Evolutionary conservation across 805 yeast genomes (phyloP), one percentile per base, ranked within the genome.

Genomic region (Kodamaea restingae): DNA sequence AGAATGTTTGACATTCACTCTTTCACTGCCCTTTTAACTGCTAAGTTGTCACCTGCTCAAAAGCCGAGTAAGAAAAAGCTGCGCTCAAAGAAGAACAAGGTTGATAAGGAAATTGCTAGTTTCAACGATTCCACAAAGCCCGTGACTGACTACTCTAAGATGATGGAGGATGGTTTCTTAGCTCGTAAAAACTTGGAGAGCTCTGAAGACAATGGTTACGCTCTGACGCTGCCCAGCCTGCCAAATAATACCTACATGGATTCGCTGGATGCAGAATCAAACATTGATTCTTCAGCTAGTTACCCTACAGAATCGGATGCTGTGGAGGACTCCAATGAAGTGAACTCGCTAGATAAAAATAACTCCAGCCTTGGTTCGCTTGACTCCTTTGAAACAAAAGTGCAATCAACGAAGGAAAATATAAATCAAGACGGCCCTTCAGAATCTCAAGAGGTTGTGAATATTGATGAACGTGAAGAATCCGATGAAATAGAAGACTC

Each of bases 11-110:
- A 57, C 38, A 53, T 57, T 18, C 60, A 57, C 43, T 49, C 58
- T 3, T 57, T 56, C 35, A 56, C 62, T 1, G 60, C 60, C 1
- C 36, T 55, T 43, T 39, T 57, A 15, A 55, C 46, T 30, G 53
- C 54, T 4, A 55, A 52, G 35, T 44, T 56, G 7, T 32, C 52
- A 1, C 28, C 36, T 7, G 12, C 47, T 4, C 35, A 48, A 25
- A 12, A 36, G 10, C 40, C 32, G 29, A 36, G 34, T 24, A 39
- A 37, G 39, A 43, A 29, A 26, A 20, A 18, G 10, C 22, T 15
- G 18, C 28, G 17, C 15, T 9, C 27, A n/a, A 18, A 27, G 35
- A 17, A 10, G 31, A 32, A 15, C 15, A 42, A 41, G 20, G 36
- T 40, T 9, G 32, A 35, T 32, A 35, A 41, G 18, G 30, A 26